Evolutionary conservation across 805 yeast species (phyloP).

Genomic region (Ogataea paradorogensis): DNA sequence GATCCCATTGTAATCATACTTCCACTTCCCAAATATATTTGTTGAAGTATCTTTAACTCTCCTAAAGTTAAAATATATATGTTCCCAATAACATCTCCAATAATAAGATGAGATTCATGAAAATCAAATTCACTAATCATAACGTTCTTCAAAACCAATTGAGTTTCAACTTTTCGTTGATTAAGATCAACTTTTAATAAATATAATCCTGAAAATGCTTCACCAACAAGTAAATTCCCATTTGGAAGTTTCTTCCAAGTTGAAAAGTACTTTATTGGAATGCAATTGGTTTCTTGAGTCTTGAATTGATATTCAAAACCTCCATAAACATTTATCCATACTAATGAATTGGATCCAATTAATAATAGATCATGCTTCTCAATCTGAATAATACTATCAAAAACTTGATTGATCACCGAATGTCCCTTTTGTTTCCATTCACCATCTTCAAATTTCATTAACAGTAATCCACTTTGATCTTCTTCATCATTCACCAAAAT

Average conservation of each 20-base stretch:
- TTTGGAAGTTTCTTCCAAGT: conserved; percentile 1
- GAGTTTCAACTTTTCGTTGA: neutral
- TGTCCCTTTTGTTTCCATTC: conserved; percentile 7
- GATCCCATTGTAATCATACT: neutral
- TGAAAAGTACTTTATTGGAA: conserved; percentile 4
- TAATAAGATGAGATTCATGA: conserved; percentile 16
- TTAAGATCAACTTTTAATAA: conserved; percentile 8
- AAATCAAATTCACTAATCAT: conserved; percentile 8
- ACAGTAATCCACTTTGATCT: conserved; percentile 3
- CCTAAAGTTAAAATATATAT: conserved; percentile 14
- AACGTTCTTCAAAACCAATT: conserved; percentile 7
- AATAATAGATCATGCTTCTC: conserved; percentile 10
- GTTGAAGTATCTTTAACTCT: neutral
- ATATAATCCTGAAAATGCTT: conserved; percentile 24
- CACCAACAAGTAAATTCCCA: conserved; percentile 15
- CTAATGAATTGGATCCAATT: conserved; percentile 14
- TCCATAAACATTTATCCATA: conserved; percentile 5
- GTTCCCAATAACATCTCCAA: conserved; percentile 29
- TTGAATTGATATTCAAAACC: neutral
- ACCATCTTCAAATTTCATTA: conserved; percentile 5
- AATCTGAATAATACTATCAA: conserved; percentile 2
- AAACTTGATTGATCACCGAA: conserved; percentile 2
- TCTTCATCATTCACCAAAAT: conserved; percentile 14
- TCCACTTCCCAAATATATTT: conserved; percentile 1
- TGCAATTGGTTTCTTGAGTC: neutral